Evolutionary conservation across 2,329 filamentous ascomycete genomes (phyloP), one percentile per base, ranked within the genome.

Genomic region (Ascochyta clinopodiicola): DNA sequence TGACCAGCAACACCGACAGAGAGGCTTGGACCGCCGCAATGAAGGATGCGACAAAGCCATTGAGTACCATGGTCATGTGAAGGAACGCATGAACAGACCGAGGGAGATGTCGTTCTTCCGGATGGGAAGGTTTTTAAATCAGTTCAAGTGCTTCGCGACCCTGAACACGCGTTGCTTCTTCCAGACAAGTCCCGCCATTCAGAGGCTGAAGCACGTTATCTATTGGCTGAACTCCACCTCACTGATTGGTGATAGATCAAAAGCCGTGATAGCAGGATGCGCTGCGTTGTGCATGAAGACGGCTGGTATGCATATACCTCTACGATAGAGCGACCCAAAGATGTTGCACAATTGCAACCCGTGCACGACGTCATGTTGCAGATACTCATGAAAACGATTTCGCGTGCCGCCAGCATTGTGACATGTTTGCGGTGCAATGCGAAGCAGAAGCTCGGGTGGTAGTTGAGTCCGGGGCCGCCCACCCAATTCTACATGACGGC

Each of bases 1-100:
- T 82, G 32, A 83, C 82, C 4, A 85, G 70, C 4, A 85, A 67
- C 0, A 84, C 82, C 2, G 81, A 81, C 4, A 84, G 66, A 34
- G 80, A 82, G 22, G 83, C 83, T 67, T 85, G 82, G 22, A 85
- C 67, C 3, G 82, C 82, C 24, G 81, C 81, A 9, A 83, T 65
- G 56, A 84, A 82, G 15, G 76, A 80, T 59, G 66, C 56, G 24
- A 71, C 50, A 32, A 57, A 34, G n/a, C 46, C 24, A 13, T 44
- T 47, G 10, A 47, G 22, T 17, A 42, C 43, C 43, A 37, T 46
- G 15, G 13, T 36, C 4, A 27, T 2, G 7, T 17, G 1, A n/a
- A 19, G 15, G n/a, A 7, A 2, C n/a, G 13, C 24, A 6, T 10
- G 15, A 2, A 5, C 2, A 4, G 25, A 17, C 25, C 21, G 1